A percentile compares a stretch with the other conserved stretches of the same genome.
Evolutionary conservation across 202 grass and related monocot species (phyloP).

Genomic region (Elaeis oleifera): DNA sequence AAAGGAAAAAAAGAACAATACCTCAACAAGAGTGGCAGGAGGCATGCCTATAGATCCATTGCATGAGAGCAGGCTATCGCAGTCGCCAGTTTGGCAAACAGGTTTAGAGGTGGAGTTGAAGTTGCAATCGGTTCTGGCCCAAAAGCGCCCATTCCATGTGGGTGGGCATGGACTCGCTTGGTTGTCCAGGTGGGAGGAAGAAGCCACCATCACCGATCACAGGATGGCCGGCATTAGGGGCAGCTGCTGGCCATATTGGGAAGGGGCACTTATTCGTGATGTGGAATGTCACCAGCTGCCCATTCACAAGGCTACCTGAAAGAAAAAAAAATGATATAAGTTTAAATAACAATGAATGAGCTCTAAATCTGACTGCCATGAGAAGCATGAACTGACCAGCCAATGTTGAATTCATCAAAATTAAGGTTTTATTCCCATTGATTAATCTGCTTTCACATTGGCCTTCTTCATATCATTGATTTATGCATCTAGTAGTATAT

Average conservation of each 20-base stretch:
- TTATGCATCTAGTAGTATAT: no score
- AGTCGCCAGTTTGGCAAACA: constrained; percentile 61
- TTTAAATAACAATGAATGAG: no score
- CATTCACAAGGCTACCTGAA: constrained; percentile 9
- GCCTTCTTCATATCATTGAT: no score
- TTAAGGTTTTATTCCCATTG: no score
- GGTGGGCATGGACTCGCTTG: constrained; percentile 38
- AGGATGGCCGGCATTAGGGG: constrained; percentile 54
- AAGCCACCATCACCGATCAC: constrained; percentile 68
- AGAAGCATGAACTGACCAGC: no score
- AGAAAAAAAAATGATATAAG: no score
- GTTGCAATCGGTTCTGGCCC: constrained; percentile 70
- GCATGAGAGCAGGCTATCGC: constrained; percentile 55
- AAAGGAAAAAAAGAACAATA: background rate
- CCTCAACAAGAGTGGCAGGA: constrained; percentile 70
- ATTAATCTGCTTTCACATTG: no score
- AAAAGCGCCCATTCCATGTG: constrained; percentile 76
- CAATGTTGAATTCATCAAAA: no score
- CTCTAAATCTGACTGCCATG: no score
- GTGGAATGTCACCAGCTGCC: constrained; percentile 35
- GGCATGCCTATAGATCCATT: constrained; percentile 59
- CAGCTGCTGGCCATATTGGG: constrained; percentile 68
- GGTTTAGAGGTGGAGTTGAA: constrained; percentile 16
- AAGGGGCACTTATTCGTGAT: constrained; percentile 67
- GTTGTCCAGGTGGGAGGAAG: constrained; percentile 41